phyloP scores from a whole-genome alignment of 2,329 filamentous ascomycete genomes.

The Claviceps paspali region DNA sequence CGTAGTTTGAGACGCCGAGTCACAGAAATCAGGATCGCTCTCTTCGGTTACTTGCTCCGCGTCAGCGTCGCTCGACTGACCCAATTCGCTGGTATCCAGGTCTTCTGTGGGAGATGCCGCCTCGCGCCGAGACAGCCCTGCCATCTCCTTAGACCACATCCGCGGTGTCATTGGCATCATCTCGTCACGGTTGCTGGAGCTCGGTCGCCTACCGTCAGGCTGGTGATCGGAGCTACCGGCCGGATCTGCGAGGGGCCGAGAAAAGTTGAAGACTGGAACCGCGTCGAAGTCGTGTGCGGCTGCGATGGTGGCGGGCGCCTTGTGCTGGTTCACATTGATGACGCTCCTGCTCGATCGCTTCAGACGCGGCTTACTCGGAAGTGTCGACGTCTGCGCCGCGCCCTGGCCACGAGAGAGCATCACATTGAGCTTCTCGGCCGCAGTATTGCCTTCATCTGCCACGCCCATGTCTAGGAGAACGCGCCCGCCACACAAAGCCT shows the following conservation, averaged over 20 bases:
- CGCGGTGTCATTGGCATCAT: neutral
- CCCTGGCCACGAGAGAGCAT: constrained; percentile 19
- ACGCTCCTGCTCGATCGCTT: constrained; percentile 27
- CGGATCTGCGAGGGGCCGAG: constrained; percentile 1
- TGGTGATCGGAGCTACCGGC: neutral
- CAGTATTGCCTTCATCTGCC: constrained; percentile 29
- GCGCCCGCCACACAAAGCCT: constrained; percentile 21
- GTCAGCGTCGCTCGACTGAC: constrained; percentile 17
- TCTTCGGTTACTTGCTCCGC: constrained; percentile 18
- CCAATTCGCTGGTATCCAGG: constrained; percentile 18
- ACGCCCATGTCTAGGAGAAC: constrained; percentile 22
- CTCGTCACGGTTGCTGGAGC: neutral
- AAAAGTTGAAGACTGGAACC: constrained; percentile 20
- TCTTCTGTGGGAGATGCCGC: constrained; percentile 14
- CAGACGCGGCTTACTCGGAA: constrained; percentile 24
- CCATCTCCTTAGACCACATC: constrained; percentile 6
- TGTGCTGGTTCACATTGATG: constrained; percentile 16
- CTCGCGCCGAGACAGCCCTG: constrained; percentile 4
- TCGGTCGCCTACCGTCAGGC: neutral
- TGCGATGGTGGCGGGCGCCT: constrained; percentile 5
- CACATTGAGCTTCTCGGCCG: constrained; percentile 28
- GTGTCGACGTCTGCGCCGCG: constrained; percentile 11
- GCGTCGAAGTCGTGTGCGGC: constrained; percentile 7
- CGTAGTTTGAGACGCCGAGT: constrained; percentile 5
- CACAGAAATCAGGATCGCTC: constrained; percentile 18